Evolutionary conservation across 1,284 basidiomycete species (phyloP).

Genomic region (Boletus smithii): DNA sequence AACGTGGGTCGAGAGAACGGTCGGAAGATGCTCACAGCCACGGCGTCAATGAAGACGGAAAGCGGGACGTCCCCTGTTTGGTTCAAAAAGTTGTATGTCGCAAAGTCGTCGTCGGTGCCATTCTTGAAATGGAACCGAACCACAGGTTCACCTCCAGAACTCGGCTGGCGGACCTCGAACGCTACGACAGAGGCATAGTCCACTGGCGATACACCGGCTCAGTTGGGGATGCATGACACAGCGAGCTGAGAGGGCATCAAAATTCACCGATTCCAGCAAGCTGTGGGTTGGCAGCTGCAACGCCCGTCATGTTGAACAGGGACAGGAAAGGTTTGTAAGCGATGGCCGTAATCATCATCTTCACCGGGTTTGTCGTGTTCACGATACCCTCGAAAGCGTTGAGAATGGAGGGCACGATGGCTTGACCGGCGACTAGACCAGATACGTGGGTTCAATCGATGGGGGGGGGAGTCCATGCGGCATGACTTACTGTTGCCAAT

Average conservation of each 20-base stretch:
- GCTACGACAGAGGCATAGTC: conserved; percentile 71
- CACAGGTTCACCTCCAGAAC: conserved; percentile 45
- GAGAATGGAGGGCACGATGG: conserved; percentile 63
- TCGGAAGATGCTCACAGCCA: conserved; percentile 40
- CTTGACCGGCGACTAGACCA: conserved; percentile 62
- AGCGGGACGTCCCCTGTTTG: conserved; percentile 57
- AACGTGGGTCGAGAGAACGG: too few relatives aligned
- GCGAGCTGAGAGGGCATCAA: conserved; percentile 7
- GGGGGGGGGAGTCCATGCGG: neutral
- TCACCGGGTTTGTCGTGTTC: conserved; percentile 57
- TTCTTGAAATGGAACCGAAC: conserved; percentile 80
- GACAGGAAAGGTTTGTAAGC: conserved; percentile 85
- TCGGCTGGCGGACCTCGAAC: conserved; percentile 63
- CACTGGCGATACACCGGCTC: conserved; percentile 39
- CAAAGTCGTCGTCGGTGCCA: conserved; percentile 56
- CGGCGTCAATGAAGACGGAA: conserved; percentile 48
- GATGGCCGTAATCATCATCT: conserved; percentile 61
- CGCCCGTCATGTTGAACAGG: conserved; percentile 74
- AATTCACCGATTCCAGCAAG: conserved; percentile 63
- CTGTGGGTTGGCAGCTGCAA: conserved; percentile 47
- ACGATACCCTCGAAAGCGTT: conserved; percentile 57
- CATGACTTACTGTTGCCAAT: conserved; percentile 66
- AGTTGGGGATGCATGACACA: conserved; percentile 17
- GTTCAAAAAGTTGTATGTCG: conserved; percentile 61
- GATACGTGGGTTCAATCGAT: conserved; percentile 7